Percentiles rank a stretch among this genome's conserved stretches.
phyloP scores from a whole-genome alignment of 2,329 filamentous ascomycete genomes.

The Cordyceps tenuipes region DNA sequence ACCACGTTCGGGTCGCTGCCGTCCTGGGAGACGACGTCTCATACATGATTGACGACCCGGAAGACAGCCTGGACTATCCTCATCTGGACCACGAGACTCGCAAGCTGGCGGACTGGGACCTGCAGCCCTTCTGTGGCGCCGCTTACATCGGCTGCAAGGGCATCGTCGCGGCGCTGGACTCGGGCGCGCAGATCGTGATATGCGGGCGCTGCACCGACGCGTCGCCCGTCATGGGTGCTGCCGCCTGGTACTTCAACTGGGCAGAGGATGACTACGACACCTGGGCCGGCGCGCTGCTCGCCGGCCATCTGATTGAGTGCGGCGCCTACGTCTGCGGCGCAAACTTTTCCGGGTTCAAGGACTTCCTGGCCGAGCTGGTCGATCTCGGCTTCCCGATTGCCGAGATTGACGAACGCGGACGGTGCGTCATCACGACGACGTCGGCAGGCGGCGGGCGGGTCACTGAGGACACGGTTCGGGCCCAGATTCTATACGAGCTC shows the following conservation, averaged over 20 bases:
- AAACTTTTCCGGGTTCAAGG: constrained; percentile 38
- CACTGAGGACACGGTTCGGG: constrained; percentile 28
- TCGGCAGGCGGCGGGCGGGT: constrained; percentile 34
- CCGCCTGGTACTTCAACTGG: background rate
- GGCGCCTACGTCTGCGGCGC: constrained; percentile 42
- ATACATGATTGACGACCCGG: no score
- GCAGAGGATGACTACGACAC: constrained; percentile 29
- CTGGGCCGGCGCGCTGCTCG: constrained; percentile 40
- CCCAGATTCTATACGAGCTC: constrained; percentile 41
- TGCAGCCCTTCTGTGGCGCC: background rate
- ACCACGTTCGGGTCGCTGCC: background rate
- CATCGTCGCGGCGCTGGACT: background rate
- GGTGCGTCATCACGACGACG: constrained; percentile 44
- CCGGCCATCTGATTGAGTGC: constrained; percentile 44
- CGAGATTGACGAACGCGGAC: constrained; percentile 35
- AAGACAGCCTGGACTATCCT: background rate
- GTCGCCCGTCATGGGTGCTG: background rate
- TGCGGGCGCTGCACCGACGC: background rate
- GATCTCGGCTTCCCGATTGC: constrained; percentile 40
- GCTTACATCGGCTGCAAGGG: background rate
- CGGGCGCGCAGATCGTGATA: background rate
- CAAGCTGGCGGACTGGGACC: background rate
- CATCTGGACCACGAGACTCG: background rate
- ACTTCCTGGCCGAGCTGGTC: constrained; percentile 15
- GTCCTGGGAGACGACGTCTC: background rate